Evolutionary conservation across 179 eudicot genomes (phyloP).

Genomic region (Amaranthus tricolor): DNA sequence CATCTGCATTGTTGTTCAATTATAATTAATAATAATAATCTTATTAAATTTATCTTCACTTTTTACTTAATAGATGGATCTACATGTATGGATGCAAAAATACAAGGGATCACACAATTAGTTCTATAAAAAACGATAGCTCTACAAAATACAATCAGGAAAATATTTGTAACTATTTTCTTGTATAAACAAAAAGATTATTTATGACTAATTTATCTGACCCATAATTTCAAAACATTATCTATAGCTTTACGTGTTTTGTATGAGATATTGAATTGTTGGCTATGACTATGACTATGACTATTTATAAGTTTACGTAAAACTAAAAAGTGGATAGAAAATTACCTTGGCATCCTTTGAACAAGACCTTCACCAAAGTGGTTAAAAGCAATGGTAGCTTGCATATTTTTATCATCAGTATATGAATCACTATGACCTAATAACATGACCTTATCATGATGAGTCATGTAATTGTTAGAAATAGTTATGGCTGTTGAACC

Average conservation of each 20-base stretch:
- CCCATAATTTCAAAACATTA: too few relatives aligned
- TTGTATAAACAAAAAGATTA: too few relatives aligned
- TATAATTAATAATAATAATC: constrained; percentile 3
- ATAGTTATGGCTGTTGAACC: constrained; percentile 62
- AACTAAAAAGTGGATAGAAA: too few relatives aligned
- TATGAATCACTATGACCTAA: constrained; percentile 63
- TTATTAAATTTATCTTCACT: not conserved
- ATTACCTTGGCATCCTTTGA: constrained; percentile 75
- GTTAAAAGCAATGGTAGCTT: constrained; percentile 50
- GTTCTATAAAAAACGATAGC: too few relatives aligned
- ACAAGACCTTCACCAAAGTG: constrained; percentile 50
- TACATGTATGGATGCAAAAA: too few relatives aligned
- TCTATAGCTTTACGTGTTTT: not conserved
- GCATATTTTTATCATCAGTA: constrained; percentile 59
- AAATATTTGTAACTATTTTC: too few relatives aligned
- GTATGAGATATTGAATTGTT: not conserved
- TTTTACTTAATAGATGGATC: not conserved
- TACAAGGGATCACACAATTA: too few relatives aligned
- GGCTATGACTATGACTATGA: too few relatives aligned
- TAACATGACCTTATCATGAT: constrained; percentile 63
- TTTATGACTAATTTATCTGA: too few relatives aligned
- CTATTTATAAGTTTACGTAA: not conserved
- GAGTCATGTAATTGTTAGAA: constrained; percentile 59
- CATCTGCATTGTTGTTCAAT: constrained; percentile 42
- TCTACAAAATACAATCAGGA: too few relatives aligned